These are phyloP conservation scores for Xylariaceae sp. DNA, from an alignment of 2,329 filamentous ascomycete genomes.

Conservation along the genomic window DNA sequence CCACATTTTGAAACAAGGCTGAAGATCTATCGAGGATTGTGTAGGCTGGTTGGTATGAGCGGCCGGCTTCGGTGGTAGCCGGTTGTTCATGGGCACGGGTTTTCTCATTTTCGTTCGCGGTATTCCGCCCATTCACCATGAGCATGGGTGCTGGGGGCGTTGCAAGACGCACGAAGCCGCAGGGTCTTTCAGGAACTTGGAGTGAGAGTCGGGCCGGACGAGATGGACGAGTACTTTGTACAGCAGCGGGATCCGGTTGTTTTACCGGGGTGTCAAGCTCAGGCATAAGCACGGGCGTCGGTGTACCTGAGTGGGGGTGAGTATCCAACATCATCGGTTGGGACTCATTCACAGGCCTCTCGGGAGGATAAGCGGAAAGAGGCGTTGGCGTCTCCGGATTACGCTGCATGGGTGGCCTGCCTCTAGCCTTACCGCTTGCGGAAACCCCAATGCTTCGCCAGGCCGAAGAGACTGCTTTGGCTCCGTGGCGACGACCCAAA, in stretches of 20 bases:
- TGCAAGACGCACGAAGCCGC: slow-evolving; percentile 56
- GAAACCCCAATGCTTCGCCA: slow-evolving; percentile 66
- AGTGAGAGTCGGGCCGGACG: slow-evolving; percentile 51
- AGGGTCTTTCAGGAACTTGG: slow-evolving; percentile 56
- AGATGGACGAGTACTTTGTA: slow-evolving; percentile 20
- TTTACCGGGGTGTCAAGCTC: slow-evolving; percentile 22
- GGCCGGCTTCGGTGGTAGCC: slow-evolving; percentile 3
- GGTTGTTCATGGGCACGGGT: not conserved
- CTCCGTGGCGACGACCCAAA: slow-evolving; percentile 62
- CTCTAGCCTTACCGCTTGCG: slow-evolving; percentile 65
- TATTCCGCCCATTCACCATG: slow-evolving; percentile 45
- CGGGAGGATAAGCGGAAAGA: slow-evolving; percentile 61
- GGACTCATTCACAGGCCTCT: slow-evolving; percentile 42
- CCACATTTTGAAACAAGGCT: slow-evolving; percentile 24
- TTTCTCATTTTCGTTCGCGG: slow-evolving; percentile 14
- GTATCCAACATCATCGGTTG: slow-evolving; percentile 33
- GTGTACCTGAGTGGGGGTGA: slow-evolving; percentile 18
- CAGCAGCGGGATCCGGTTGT: slow-evolving; percentile 22
- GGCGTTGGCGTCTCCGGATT: slow-evolving; percentile 59
- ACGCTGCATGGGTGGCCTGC: slow-evolving; percentile 69
- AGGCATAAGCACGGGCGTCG: slow-evolving; percentile 22
- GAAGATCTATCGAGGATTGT: slow-evolving; percentile 27
- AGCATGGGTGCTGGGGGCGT: slow-evolving; percentile 51
- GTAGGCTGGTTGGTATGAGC: slow-evolving; percentile 10
- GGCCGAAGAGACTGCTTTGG: slow-evolving; percentile 80